phyloP scores from a whole-genome alignment of 2,329 filamentous ascomycete species.

The Talaromyces sp. region DNA sequence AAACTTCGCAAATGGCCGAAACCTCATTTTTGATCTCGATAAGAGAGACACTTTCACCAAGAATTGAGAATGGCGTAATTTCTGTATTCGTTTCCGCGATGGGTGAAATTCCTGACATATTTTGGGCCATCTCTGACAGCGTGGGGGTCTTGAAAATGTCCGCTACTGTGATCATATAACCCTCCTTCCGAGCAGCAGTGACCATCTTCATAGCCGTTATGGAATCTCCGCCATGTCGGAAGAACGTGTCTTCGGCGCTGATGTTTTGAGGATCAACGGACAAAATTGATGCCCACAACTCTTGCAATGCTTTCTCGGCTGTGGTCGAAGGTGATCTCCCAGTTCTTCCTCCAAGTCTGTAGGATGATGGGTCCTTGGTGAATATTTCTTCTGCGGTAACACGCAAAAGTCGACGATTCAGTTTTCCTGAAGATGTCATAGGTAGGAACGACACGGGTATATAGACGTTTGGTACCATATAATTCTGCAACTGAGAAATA shows the following conservation, averaged over 20 bases:
- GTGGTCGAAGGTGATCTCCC: slow-evolving; percentile 9
- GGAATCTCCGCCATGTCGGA: slow-evolving; percentile 22
- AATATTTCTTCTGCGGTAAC: slow-evolving; percentile 5
- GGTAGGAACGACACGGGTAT: slow-evolving; percentile 11
- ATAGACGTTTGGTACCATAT: slow-evolving; percentile 13
- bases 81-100: neutral
- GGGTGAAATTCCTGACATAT: neutral
- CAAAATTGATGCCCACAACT: slow-evolving; percentile 12
- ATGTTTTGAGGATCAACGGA: slow-evolving; percentile 12
- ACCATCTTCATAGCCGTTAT: slow-evolving; percentile 19
- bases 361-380: slow-evolving; percentile 5
- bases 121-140: slow-evolving; percentile 12
- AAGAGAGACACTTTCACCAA: neutral
- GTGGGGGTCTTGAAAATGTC: slow-evolving; percentile 8
- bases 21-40: slow-evolving; percentile 12
- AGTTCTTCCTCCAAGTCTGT: slow-evolving; percentile 10
- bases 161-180: slow-evolving; percentile 7
- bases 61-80: slow-evolving; percentile 8
- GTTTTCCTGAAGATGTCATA: slow-evolving; percentile 11
- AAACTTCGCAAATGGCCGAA: slow-evolving; percentile 15
- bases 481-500: slow-evolving; percentile 6
- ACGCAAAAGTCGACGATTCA: slow-evolving; percentile 10
- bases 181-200: slow-evolving; percentile 7
- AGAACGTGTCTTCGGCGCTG: slow-evolving; percentile 20
- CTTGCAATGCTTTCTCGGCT: slow-evolving; percentile 11